These are phyloP conservation scores for Cupressus sempervirens DNA, from an alignment of 75 land plant species.

Conservation along the genomic window DNA sequence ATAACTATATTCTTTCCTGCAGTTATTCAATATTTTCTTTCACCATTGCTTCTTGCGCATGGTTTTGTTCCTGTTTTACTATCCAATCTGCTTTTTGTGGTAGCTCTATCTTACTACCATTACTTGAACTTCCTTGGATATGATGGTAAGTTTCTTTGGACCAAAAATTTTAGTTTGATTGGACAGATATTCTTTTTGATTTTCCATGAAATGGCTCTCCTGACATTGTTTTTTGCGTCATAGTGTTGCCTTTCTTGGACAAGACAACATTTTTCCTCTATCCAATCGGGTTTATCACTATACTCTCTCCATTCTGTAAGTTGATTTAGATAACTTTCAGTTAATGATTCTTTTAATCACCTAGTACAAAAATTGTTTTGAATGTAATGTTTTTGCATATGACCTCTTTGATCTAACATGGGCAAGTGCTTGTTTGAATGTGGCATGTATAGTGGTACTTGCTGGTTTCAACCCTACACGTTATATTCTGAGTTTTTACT, in stretches of 20 bases:
- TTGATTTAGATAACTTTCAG: slow-evolving; percentile 12
- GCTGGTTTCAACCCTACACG: slow-evolving; percentile 89
- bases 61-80: slow-evolving; percentile 77
- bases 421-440: neutral
- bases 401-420: neutral
- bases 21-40: slow-evolving; percentile 94
- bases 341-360: neutral
- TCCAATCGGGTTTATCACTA: slow-evolving; percentile 70
- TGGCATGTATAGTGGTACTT: slow-evolving; percentile 55
- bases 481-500: slow-evolving; percentile 81
- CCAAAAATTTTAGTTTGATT: neutral
- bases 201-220: neutral
- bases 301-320: slow-evolving; percentile 88
- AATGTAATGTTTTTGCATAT: neutral
- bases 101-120: slow-evolving; percentile 81
- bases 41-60: slow-evolving; percentile 82
- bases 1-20: slow-evolving; percentile 16
- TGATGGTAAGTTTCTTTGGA: slow-evolving; percentile 58
- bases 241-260: slow-evolving; percentile 94
- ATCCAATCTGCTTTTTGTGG: slow-evolving; percentile 84
- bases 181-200: neutral
- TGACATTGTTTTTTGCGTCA: slow-evolving; percentile 9
- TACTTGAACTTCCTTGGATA: slow-evolving; percentile 95
- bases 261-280: slow-evolving; percentile 93
- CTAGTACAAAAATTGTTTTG: neutral